phyloP scores from a whole-genome alignment of 2,329 filamentous ascomycete species.

The Talaromyces sp. region DNA sequence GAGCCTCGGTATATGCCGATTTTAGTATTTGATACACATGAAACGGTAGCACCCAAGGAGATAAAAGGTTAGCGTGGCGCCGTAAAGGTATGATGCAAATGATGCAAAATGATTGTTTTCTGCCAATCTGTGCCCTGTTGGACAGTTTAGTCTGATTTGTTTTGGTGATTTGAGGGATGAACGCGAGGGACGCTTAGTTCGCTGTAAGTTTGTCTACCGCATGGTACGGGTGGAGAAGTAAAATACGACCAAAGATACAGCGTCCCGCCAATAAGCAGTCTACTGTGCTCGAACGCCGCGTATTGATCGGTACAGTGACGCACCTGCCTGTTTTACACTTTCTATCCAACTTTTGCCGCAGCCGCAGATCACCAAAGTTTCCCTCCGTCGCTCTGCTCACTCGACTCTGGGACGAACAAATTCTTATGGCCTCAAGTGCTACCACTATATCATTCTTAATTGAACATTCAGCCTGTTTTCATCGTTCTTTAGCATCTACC shows the following conservation, averaged over 20 bases:
- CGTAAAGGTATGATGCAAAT: neutral
- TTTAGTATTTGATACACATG: neutral
- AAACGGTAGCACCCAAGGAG: neutral
- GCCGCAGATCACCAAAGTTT: neutral
- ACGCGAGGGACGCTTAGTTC: neutral
- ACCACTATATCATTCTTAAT: neutral
- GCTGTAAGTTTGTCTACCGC: neutral
- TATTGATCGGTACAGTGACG: constrained; percentile 8
- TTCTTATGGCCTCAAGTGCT: neutral
- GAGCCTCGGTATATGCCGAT: constrained; percentile 5
- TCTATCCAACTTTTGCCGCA: neutral
- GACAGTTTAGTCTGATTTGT: neutral
- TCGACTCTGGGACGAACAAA: neutral
- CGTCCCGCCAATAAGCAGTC: neutral
- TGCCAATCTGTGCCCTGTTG: neutral
- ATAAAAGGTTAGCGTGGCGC: neutral
- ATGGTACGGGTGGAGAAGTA: neutral
- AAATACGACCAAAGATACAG: neutral
- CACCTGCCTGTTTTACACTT: neutral
- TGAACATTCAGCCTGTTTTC: neutral
- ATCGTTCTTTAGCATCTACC: neutral
- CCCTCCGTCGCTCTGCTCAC: neutral
- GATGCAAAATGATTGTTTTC: neutral
- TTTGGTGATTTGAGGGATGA: neutral
- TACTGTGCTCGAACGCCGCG: neutral